These are phyloP conservation scores for Vitis rotundifolia DNA, from an alignment of 164 flowering plant genomes.

Conservation along the genomic window DNA sequence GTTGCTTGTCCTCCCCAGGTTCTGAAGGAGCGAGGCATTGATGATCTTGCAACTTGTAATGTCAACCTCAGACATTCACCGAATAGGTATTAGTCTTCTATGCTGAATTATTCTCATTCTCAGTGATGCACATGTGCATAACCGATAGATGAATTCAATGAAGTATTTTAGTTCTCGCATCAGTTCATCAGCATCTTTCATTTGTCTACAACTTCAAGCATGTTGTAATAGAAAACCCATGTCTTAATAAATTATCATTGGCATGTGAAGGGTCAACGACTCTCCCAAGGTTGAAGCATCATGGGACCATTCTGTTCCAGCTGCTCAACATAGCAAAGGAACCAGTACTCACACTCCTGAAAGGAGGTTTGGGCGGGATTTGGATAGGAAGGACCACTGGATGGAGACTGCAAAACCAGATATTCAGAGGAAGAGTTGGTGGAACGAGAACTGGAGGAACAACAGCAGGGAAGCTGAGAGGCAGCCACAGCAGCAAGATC, in stretches of 20 bases:
- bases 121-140: background rate
- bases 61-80: background rate
- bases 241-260: background rate
- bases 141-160: background rate
- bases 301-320: background rate
- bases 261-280: constrained; percentile 1
- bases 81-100: background rate
- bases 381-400: background rate
- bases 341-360: background rate
- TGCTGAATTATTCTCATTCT: background rate
- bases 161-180: background rate
- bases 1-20: constrained; percentile 5
- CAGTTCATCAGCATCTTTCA: background rate
- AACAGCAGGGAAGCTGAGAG: constrained; percentile 3
- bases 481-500: background rate
- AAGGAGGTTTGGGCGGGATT: background rate
- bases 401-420: constrained; percentile 1
- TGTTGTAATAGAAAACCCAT: background rate
- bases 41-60: background rate
- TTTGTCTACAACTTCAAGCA: background rate
- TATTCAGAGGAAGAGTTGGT: background rate
- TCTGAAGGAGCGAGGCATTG: constrained; percentile 9
- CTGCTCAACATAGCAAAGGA: background rate
- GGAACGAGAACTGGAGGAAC: background rate
- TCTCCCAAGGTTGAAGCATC: constrained; percentile 1